phyloP scores from a whole-genome alignment of 1,284 basidiomycete genomes.

The Mycosarcoma maydis region DNA sequence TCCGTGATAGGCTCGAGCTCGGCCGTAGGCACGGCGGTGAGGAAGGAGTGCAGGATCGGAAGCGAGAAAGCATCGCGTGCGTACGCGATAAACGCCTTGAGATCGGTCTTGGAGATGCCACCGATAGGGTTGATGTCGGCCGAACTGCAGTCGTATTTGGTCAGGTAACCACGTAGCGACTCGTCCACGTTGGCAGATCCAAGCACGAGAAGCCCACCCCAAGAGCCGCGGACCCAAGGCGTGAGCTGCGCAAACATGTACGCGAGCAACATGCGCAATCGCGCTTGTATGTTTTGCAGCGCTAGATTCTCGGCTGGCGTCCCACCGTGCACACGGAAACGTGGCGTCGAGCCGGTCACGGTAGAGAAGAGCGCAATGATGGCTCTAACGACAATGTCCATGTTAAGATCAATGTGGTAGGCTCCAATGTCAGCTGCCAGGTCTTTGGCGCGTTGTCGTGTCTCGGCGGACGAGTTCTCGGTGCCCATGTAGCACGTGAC shows the following conservation, averaged over 20 bases:
- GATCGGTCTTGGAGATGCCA: constrained; percentile 94
- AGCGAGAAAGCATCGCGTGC: constrained; percentile 81
- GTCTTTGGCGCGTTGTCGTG: constrained; percentile 83
- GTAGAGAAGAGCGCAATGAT: constrained; percentile 83
- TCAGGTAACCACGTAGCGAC: constrained; percentile 94
- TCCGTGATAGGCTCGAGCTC: constrained; percentile 96
- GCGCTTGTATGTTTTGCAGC: constrained; percentile 96
- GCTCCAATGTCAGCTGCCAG: constrained; percentile 84
- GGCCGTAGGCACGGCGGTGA: constrained; percentile 90
- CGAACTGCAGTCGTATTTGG: constrained; percentile 86
- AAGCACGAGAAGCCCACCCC: constrained; percentile 88
- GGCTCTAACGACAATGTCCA: constrained; percentile 88
- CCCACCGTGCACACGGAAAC: constrained; percentile 89
- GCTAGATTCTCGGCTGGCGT: constrained; percentile 89
- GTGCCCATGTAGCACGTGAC: constrained; percentile 99
- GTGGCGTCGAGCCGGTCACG: constrained; percentile 83
- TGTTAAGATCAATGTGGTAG: constrained; percentile 91
- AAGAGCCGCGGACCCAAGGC: constrained; percentile 87
- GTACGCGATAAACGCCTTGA: constrained; percentile 93
- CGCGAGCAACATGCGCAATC: constrained; percentile 92
- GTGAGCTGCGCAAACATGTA: constrained; percentile 97
- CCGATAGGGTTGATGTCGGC: constrained; percentile 98
- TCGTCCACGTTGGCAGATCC: constrained; percentile 99
- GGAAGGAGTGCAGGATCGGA: constrained; percentile 82
- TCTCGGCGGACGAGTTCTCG: constrained; percentile 89